Conservation (phyloP, 75 land plant species). For the Isoetes taiwanensis region DNA sequence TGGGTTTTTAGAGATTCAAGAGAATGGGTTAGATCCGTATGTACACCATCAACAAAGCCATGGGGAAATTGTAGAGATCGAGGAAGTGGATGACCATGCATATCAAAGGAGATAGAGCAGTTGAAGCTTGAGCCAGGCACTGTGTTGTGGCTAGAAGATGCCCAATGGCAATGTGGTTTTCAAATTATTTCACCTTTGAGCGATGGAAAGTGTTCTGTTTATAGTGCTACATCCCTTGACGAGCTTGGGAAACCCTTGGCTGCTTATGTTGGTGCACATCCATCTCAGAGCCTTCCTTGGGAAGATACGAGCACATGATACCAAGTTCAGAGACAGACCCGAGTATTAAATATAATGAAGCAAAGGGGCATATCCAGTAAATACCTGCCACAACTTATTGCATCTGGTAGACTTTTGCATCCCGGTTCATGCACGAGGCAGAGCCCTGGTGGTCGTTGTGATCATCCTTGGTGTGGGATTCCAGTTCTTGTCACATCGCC, state of each 20-base stretch:
- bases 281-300: constrained; percentile 66
- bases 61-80: constrained; percentile 40
- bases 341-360: constrained; percentile 60
- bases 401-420: constrained; percentile 82
- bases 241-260: constrained; percentile 31
- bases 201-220: constrained; percentile 30
- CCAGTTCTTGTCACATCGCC: constrained; percentile 61
- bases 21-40: constrained; percentile 29
- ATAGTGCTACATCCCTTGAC: constrained; percentile 42
- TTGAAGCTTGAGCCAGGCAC: constrained; percentile 47
- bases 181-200: constrained; percentile 37
- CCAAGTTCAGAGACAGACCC: constrained; percentile 77
- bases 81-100: constrained; percentile 21
- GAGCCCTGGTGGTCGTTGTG: constrained; percentile 49
- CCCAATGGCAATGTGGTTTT: constrained; percentile 48
- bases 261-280: constrained; percentile 62
- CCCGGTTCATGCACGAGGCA: constrained; percentile 65
- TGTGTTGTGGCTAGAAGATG: constrained; percentile 46
- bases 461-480: constrained; percentile 83
- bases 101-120: constrained; percentile 27
- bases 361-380: constrained; percentile 53
- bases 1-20: constrained; percentile 31
- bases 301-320: constrained; percentile 88
- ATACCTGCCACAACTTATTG: constrained; percentile 57
- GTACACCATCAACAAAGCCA: constrained; percentile 17